These are phyloP conservation scores for Amniculicola lignicola DNA, from an alignment of 495 filamentous ascomycete species.

Conservation along the genomic window DNA sequence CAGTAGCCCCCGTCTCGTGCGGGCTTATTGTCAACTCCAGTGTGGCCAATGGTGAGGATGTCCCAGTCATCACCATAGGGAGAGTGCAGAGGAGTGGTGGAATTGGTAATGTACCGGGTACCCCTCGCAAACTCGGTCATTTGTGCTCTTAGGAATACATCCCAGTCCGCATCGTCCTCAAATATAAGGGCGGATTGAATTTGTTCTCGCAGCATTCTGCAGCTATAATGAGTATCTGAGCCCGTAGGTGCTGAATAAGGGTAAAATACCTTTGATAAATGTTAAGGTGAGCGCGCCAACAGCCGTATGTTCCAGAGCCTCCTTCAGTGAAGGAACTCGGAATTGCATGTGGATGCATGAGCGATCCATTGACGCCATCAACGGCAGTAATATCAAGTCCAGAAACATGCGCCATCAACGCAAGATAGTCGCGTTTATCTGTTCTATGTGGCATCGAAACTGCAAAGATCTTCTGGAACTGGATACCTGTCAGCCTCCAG, in stretches of 20 bases:
- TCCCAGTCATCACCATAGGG: constrained; percentile 21
- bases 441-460: constrained; percentile 21
- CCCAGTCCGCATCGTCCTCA: constrained; percentile 29
- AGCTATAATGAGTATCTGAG: not conserved
- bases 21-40: constrained; percentile 14
- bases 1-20: constrained; percentile 14
- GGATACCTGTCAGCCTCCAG: not conserved
- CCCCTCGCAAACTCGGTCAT: constrained; percentile 24
- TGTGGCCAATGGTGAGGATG: constrained; percentile 14
- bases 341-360: not conserved
- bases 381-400: constrained; percentile 15
- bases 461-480: constrained; percentile 28
- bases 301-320: not conserved
- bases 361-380: constrained; percentile 19
- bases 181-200: constrained; percentile 21
- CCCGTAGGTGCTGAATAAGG: not conserved
- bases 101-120: constrained; percentile 7
- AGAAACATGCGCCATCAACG: constrained; percentile 8
- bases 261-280: constrained; percentile 5
- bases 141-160: constrained; percentile 13
- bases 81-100: constrained; percentile 9
- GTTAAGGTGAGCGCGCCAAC: constrained; percentile 24
- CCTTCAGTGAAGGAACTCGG: not conserved
- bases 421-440: constrained; percentile 14
- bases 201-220: constrained; percentile 8